Evolutionary conservation across 768 basidiomycete genomes (phyloP), one percentile per base, ranked within the genome.

Genomic region (Epithele typhae): DNA sequence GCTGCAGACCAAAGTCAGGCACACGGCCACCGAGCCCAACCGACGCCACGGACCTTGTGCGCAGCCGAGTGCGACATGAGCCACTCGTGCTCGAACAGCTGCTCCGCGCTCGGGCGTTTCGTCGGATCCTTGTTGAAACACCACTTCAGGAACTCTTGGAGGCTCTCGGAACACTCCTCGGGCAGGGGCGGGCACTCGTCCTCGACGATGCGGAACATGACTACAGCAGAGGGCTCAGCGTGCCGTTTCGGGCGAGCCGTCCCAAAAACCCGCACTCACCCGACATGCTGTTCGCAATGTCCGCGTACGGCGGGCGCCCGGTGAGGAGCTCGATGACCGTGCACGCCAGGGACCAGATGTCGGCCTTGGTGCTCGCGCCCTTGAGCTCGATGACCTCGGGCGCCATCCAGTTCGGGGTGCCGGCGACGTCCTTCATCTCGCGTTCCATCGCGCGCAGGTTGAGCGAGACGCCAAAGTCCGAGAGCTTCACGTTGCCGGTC

Each of bases 381-480:
- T 92, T 87, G 45, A 98, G 78, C 62, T 92, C 86, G 52, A 99
- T 98, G 41, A 97, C 90, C 66, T 99, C 95, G 2, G 95, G 95
- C 10, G 94, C 94, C 93, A 99, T 98, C 95, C 95, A 99, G 59
- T 97, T 95, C 12, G 95, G 95, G 9, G 95, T 99, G 9, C 95
- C 95, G 7, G 88, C 85, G 22, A 92, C 87, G 56, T 87, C 88
- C 62, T 88, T 84, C 56, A 81, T 84, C 60, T 90, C 87, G 21
- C 80, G 76, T 57, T 86, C 87, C 78, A 98, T 82, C 0, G 92
- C 92, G 38, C 90, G 82, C 58, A 97, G 77, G 64, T 95, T 96
- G 51, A 98, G 82, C 19, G 94, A 97, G 12, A 98, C 95, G 37
- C 95, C 95, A 64, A 99, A 97, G 65, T 99, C 95, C 7, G 92